Evolutionary conservation across 2,329 filamentous ascomycete genomes (phyloP).

Genomic region (Sphaceloma murrayae): DNA sequence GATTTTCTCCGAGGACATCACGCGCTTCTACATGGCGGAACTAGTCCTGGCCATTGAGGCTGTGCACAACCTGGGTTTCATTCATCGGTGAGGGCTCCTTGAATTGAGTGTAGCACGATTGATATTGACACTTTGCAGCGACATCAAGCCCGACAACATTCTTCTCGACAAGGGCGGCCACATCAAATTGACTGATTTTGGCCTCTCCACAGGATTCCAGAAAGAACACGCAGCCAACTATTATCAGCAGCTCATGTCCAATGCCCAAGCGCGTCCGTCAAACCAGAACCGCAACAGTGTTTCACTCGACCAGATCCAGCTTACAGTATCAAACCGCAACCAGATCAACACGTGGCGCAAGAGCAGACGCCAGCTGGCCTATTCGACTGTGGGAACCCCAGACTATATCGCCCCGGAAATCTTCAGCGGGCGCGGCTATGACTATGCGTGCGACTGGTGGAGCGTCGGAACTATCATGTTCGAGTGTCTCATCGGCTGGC

Average conservation of each 20-base stretch:
- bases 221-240: constrained; percentile 97
- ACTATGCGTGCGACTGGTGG: constrained; percentile 98
- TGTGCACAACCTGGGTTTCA: constrained; percentile 94
- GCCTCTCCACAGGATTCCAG: constrained; percentile 94
- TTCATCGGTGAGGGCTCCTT: constrained; percentile 63
- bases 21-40: constrained; percentile 97
- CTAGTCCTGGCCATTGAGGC: constrained; percentile 97
- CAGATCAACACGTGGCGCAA: constrained; percentile 99
- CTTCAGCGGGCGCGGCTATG: constrained; percentile 92
- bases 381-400: constrained; percentile 94
- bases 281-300: constrained; percentile 75
- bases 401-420: constrained; percentile 99
- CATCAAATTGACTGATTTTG: constrained; percentile 97
- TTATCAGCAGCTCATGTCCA: constrained; percentile 87
- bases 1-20: constrained; percentile 98
- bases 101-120: neutral
- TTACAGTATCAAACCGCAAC: constrained; percentile 93
- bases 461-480: constrained; percentile 99
- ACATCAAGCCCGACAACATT: constrained; percentile 99
- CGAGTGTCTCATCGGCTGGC: constrained; percentile 96
- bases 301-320: constrained; percentile 92
- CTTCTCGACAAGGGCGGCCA: constrained; percentile 89
- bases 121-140: constrained; percentile 46
- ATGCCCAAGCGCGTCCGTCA: constrained; percentile 34
- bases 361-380: constrained; percentile 88